Percentiles rank a stretch among this genome's conserved stretches.
Evolutionary conservation across 768 basidiomycete species (phyloP).

Genomic region (Mycena olivaceomarginata): DNA sequence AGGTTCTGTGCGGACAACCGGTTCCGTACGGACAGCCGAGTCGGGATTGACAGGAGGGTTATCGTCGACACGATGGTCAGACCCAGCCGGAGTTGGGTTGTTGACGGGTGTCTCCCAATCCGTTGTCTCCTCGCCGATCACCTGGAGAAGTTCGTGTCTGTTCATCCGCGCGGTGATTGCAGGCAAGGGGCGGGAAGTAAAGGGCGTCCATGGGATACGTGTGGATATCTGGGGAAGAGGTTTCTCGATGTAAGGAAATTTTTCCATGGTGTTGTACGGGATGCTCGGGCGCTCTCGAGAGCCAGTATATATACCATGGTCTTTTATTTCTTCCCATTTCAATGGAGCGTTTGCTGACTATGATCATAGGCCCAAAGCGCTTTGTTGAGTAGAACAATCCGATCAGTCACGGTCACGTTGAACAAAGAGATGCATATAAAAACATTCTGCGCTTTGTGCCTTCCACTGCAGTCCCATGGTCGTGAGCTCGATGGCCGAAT

Average conservation of each 20-base stretch:
- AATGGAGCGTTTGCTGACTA: no score
- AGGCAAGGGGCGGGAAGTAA: slow-evolving; percentile 10
- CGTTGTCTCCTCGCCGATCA: neutral
- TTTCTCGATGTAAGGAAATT: neutral
- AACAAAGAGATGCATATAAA: neutral
- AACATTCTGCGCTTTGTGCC: no score
- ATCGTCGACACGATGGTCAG: no score
- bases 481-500: neutral
- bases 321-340: neutral
- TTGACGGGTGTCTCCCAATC: no score
- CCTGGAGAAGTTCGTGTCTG: neutral
- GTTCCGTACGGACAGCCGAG: no score
- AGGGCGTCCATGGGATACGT: no score
- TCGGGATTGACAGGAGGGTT: no score
- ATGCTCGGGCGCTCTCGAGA: neutral
- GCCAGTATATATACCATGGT: neutral
- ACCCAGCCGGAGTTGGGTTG: no score
- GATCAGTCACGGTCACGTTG: neutral
- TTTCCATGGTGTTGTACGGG: slow-evolving; percentile 5
- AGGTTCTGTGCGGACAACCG: no score
- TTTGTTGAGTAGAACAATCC: neutral
- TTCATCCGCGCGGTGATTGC: neutral
- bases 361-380: no score
- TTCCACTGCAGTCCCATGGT: neutral
- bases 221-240: no score